Percentiles rank a stretch among this genome's conserved stretches.
phyloP scores from a whole-genome alignment of 306 rosid species.

The Acacia confusa region DNA sequence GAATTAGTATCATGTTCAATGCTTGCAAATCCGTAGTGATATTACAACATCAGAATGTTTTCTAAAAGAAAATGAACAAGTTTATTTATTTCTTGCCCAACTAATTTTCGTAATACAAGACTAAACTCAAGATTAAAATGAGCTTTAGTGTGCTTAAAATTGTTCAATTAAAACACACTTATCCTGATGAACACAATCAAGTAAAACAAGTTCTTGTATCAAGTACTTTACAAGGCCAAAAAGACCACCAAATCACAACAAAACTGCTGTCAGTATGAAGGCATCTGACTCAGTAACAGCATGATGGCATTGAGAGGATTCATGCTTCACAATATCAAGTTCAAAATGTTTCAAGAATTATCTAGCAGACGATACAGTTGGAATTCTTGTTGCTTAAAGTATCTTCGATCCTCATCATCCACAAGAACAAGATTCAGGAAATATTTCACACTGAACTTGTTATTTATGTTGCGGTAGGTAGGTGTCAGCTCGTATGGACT shows the following conservation, averaged over 20 bases:
- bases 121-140: neutral
- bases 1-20: neutral
- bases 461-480: conserved; percentile 72
- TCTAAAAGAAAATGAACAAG: neutral
- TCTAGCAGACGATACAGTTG: conserved; percentile 66
- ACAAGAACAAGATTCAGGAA: conserved; percentile 79
- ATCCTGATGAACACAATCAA: neutral
- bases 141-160: neutral
- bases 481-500: conserved; percentile 85
- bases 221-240: neutral
- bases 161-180: neutral
- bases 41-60: neutral
- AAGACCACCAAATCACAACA: neutral
- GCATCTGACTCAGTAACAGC: neutral
- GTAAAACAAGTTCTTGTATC: neutral
- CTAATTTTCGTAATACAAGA: neutral
- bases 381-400: conserved; percentile 85
- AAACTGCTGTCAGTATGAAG: neutral
- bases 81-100: neutral
- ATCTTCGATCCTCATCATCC: conserved; percentile 79
- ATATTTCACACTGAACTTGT: conserved; percentile 82
- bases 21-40: neutral
- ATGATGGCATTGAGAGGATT: neutral
- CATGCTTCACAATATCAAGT: neutral
- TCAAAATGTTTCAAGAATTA: conserved; percentile 34